Percentiles rank a stretch among this genome's conserved stretches.
phyloP scores from a whole-genome alignment of 139 green algal species.

The Chlorella sp. region DNA sequence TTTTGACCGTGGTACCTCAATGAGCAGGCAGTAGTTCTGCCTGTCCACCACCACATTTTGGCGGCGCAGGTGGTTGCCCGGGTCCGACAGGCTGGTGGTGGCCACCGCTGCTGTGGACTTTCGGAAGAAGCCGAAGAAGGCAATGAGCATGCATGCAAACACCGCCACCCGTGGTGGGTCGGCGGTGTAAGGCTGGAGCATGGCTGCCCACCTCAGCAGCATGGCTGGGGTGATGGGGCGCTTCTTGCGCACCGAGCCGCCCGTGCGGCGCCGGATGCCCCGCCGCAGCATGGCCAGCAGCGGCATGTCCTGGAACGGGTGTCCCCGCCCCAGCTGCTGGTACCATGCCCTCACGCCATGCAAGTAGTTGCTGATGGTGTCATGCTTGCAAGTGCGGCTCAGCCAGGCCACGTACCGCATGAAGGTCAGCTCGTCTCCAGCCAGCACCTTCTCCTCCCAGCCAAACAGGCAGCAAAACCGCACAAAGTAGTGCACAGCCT shows the following conservation, averaged over 20 bases:
- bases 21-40: no score
- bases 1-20: neutral
- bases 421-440: neutral
- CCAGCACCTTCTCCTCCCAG: neutral
- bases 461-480: neutral
- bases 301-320: constrained; percentile 10
- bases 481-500: constrained; percentile 2
- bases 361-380: neutral
- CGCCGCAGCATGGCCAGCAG: neutral
- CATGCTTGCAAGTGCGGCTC: neutral
- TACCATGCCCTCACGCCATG: neutral
- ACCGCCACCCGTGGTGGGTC: neutral
- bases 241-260: constrained; percentile 4
- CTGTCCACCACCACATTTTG: no score
- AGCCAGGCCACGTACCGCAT: constrained; percentile 4
- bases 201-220: neutral
- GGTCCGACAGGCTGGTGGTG: neutral
- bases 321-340: neutral
- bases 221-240: constrained; percentile 5
- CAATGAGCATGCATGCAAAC: neutral
- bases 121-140: constrained; percentile 4
- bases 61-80: no score
- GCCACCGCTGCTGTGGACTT: neutral
- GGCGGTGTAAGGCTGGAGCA: neutral
- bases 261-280: neutral